Base-by-base conservation (phyloP, 2,329 filamentous ascomycete species). In the Fusarium graminum region DNA sequence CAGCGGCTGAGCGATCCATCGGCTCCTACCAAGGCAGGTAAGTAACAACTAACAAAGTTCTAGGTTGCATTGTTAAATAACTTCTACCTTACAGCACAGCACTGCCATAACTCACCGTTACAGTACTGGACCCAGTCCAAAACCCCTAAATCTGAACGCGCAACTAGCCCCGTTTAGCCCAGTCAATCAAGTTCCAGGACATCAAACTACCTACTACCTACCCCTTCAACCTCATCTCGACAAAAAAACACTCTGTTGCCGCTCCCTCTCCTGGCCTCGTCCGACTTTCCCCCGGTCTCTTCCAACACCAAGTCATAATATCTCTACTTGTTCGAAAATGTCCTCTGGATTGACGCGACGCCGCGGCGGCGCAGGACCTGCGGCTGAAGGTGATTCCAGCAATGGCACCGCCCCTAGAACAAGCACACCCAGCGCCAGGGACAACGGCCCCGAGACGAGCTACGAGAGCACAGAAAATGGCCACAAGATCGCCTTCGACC, bases 401-500 rank as follows among this genome's bases (percentile, higher is more conserved):
- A 81, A 80, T 66, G 79, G 78, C 40, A 74, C 89, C 64, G 60
- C 54, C 57, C 84, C 88, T 82, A 81, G 85, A 73, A 80, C 88
- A 82, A 83, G 87, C 74, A 84, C 83, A 43, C 80, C 78, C 73
- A 85, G 85, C 75, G 77, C 80, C 74, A 81, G 80, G 75, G 86
- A 87, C 74, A 81, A 74, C 74, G 82, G 78, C 67, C 88, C 87
- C 74, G 88, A 90, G 81, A 97, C 95, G 63, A 94, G 91, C 74
- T 98, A 97, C 83, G 91, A 94, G 81, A 93, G 85, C 77, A 86
- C 91, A 78, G 94, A 97, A 81, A 97, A 97, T 82, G 95, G 95
- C 70, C 95, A 98, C 86, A 97, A 96, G 85, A 98, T 99, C 79
- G 95, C 94, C 59, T 99, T 93, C 79, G 95, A 99, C 79, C 95